Conservation (phyloP, 352 stramenopile genomes). For the Blastocystis hominis region DNA sequence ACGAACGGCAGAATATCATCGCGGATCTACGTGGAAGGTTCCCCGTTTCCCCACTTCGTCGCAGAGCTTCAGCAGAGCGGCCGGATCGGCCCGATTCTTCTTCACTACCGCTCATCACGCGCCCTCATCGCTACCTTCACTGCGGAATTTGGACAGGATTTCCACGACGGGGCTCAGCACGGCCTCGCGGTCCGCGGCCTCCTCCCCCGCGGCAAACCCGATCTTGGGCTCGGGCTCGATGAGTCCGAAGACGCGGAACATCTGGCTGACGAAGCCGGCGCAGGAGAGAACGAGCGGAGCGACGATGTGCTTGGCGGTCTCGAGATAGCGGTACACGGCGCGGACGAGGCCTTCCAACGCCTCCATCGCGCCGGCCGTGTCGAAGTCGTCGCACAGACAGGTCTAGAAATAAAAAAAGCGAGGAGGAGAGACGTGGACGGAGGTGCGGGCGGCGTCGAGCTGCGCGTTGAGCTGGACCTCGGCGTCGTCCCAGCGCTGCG, state of each 20-base stretch:
- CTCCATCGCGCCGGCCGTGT: constrained; percentile 73
- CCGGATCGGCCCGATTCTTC: neutral
- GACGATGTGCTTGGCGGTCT: constrained; percentile 54
- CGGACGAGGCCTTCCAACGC: constrained; percentile 73
- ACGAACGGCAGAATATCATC: constrained; percentile 75
- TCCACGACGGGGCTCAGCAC: constrained; percentile 76
- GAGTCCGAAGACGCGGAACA: constrained; percentile 74
- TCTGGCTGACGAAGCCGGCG: constrained; percentile 77
- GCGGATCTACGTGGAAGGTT: constrained; percentile 63
- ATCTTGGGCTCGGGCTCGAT: constrained; percentile 70
- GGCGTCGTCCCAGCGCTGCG: constrained; percentile 69
- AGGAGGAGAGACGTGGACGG: constrained; percentile 68
- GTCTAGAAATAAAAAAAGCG: neutral
- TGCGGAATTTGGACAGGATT: constrained; percentile 76
- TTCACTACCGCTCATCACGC: constrained; percentile 33
- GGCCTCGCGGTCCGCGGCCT: constrained; percentile 68
- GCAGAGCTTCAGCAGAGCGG: constrained; percentile 69
- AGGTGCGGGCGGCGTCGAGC: constrained; percentile 71
- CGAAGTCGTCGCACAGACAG: constrained; percentile 76
- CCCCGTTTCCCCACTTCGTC: constrained; percentile 63
- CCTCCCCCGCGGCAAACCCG: constrained; percentile 64
- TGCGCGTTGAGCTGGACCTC: constrained; percentile 70
- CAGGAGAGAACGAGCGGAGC: constrained; percentile 73
- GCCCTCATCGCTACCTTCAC: constrained; percentile 60
- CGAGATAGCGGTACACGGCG: constrained; percentile 66